Evolutionary conservation across 2,329 filamentous ascomycete species (phyloP).

Genomic region (Claviceps digitariae): DNA sequence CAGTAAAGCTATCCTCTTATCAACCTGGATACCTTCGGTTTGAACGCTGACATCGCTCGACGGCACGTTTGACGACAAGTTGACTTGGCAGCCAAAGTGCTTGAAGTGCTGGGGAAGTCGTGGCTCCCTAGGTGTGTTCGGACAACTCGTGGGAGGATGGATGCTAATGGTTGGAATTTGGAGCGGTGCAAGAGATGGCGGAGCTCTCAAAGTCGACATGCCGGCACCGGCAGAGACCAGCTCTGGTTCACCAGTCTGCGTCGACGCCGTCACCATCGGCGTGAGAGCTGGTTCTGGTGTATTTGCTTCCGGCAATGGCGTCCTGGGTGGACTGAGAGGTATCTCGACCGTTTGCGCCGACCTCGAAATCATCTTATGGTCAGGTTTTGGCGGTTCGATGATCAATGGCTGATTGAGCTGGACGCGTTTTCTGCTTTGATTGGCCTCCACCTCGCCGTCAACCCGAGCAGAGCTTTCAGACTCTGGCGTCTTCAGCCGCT

Average conservation of each 20-base stretch:
- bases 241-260: slow-evolving; percentile 39
- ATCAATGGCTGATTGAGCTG: slow-evolving; percentile 36
- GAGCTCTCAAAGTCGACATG: slow-evolving; percentile 10
- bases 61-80: slow-evolving; percentile 13
- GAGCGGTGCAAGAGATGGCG: slow-evolving; percentile 27
- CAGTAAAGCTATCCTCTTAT: slow-evolving; percentile 60
- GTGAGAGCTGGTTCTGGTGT: slow-evolving; percentile 23
- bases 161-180: slow-evolving; percentile 79
- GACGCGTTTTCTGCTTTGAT: slow-evolving; percentile 59
- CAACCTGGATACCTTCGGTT: slow-evolving; percentile 82
- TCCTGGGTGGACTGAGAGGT: slow-evolving; percentile 49
- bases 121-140: slow-evolving; percentile 62
- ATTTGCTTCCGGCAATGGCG: slow-evolving; percentile 29
- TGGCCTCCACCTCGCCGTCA: slow-evolving; percentile 54
- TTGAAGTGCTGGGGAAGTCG: slow-evolving; percentile 71
- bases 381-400: slow-evolving; percentile 29
- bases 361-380: slow-evolving; percentile 45
- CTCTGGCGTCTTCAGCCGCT: slow-evolving; percentile 26
- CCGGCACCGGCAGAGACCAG: slow-evolving; percentile 9
- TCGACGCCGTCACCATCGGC: slow-evolving; percentile 40
- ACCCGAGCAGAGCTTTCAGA: slow-evolving; percentile 28
- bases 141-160: slow-evolving; percentile 72
- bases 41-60: slow-evolving; percentile 42
- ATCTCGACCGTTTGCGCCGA: slow-evolving; percentile 12
- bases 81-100: slow-evolving; percentile 73